These are phyloP conservation scores for Solanum lycopersicoides DNA, from an alignment of 257 asterid species.

Conservation along the genomic window DNA sequence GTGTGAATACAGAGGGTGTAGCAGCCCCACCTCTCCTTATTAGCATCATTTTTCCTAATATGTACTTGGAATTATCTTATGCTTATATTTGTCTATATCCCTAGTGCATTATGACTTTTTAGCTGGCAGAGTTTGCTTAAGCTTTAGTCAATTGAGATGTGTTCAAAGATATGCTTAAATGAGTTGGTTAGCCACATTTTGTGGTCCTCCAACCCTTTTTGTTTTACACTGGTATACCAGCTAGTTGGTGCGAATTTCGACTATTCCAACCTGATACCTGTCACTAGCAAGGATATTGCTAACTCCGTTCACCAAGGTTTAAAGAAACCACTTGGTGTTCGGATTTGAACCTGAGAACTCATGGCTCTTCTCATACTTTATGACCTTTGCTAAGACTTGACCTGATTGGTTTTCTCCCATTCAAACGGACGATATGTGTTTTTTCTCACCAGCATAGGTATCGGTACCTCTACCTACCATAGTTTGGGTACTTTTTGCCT, in stretches of 20 bases:
- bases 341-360: background rate
- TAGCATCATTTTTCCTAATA: background rate
- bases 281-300: background rate
- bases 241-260: background rate
- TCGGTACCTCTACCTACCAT: background rate
- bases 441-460: background rate
- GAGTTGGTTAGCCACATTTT: background rate
- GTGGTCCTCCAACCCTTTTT: background rate
- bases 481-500: background rate
- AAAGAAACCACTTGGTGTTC: background rate
- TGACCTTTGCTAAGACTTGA: background rate
- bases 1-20: background rate
- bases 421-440: background rate
- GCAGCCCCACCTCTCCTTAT: background rate
- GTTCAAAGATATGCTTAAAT: background rate
- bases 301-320: no score
- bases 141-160: background rate
- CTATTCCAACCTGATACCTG: background rate
- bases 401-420: background rate
- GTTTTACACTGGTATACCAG: background rate
- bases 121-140: background rate
- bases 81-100: background rate
- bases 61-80: background rate
- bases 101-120: background rate
- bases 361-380: background rate